phyloP scores from a whole-genome alignment of 202 grass and related monocot species.

The Zoysia matrella region DNA sequence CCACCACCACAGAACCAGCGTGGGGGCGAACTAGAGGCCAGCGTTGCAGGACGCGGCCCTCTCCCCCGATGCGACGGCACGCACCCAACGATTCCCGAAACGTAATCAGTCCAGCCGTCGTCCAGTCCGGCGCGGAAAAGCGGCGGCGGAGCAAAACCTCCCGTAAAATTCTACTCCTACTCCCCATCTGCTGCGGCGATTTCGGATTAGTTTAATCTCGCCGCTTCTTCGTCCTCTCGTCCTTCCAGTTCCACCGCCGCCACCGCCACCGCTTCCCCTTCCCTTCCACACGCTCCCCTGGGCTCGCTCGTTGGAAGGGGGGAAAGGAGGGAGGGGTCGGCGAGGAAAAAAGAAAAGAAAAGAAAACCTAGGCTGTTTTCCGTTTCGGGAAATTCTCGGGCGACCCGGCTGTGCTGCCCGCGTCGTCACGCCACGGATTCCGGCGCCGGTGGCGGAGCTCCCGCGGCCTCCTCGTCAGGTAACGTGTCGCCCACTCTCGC shows the following conservation, averaged over 20 bases:
- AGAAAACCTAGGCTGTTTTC: slow-evolving; percentile 59
- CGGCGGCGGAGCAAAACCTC: background rate
- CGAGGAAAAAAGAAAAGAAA: background rate
- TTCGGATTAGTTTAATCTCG: slow-evolving; percentile 13
- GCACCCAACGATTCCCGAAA: background rate
- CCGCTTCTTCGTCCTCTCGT: slow-evolving; percentile 18
- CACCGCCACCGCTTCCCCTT: background rate
- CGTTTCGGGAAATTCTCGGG: slow-evolving; percentile 63
- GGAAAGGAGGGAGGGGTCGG: background rate
- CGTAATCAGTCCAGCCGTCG: background rate
- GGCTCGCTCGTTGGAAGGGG: background rate
- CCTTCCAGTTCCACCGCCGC: background rate
- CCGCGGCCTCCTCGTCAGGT: slow-evolving; percentile 11
- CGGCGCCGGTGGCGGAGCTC: background rate
- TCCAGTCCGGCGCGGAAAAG: background rate
- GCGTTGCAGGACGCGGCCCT: background rate
- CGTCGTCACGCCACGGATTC: background rate
- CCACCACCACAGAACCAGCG: background rate
- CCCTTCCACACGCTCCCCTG: background rate
- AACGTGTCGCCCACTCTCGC: slow-evolving; percentile 25
- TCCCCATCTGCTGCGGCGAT: background rate
- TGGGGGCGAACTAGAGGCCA: slow-evolving; percentile 16
- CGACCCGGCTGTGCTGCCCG: background rate
- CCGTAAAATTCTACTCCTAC: background rate
- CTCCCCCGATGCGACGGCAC: background rate